Base-by-base conservation (phyloP, 208 protist genomes). In the Leishmania lainsoni region DNA sequence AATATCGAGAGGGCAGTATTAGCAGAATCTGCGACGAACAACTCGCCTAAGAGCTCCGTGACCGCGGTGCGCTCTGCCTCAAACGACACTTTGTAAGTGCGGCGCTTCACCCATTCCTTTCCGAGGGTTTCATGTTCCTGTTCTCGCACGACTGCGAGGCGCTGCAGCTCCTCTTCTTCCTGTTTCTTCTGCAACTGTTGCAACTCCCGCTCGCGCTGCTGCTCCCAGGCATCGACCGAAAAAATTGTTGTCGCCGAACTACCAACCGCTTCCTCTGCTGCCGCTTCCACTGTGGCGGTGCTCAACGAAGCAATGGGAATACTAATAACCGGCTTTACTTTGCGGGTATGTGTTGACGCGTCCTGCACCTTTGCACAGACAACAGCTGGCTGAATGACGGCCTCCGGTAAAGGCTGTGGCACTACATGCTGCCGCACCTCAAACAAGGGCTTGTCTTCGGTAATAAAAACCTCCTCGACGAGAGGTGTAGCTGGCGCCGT, bases 171-270 rank as follows among this genome's bases (percentile, higher is more conserved):
- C 35, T 89, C 82, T 54, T 90, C 91, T 52, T 93, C 86, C 66
- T 93, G 90, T 72, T 81, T 86, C 48, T 86, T 81, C 51, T 92
- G 92, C 52, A 97, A 75, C 26, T 91, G 84, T 54, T 89, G 89
- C 61, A 98, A 77, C 82, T 98, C 93, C 63, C 85, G 81, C 73
- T 98, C 92, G 35, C 95, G 92, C 79, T 97, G 95, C 68, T 90
- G 85, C 84, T 96, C 93, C 93, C 95, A 98, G 8, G 82, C 79
- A 81, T 97, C 93, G 5, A 97, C 93, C 8, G 94, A 96, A 39
- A 95, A 74, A 35, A 32, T 56, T 56, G n/a, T 32, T n/a, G 26
- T 8, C 32, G 32, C n/a, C 17, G 54, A n/a, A 17, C 26, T 20
- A 20, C 52, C 74, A 48, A 5, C 54, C 8, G 12, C 56, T n/a